These are phyloP conservation scores for Firmiana major DNA, from an alignment of 345 rosid genomes.

Conservation along the genomic window DNA sequence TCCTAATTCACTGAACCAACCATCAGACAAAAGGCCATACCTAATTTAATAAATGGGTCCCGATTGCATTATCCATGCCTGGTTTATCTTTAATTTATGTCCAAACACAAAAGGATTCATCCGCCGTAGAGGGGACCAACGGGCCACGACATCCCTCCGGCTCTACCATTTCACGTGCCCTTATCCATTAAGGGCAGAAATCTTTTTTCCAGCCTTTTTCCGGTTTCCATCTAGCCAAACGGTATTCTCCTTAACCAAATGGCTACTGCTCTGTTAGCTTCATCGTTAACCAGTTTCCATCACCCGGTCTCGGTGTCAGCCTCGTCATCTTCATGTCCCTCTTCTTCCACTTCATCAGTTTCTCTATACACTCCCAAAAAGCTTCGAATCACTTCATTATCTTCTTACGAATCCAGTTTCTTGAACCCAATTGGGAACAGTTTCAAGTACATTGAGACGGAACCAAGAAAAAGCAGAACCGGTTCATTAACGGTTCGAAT, in stretches of 20 bases:
- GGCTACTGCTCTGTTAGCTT: conserved; percentile 45
- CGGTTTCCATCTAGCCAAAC: conserved; percentile 15
- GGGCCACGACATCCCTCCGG: too few species aligned
- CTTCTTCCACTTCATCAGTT: conserved; percentile 33
- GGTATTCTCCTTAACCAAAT: conserved; percentile 14
- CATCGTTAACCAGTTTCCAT: conserved; percentile 35
- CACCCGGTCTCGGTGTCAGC: conserved; percentile 14
- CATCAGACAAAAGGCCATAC: background rate
- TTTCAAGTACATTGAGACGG: conserved; percentile 9
- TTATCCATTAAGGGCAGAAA: background rate
- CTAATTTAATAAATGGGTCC: background rate
- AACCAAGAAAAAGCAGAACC: conserved; percentile 8
- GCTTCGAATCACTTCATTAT: conserved; percentile 7
- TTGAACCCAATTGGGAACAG: conserved; percentile 24
- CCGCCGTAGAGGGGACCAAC: too few species aligned
- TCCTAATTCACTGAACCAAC: background rate
- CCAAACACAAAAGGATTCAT: too few species aligned
- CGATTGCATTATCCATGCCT: too few species aligned
- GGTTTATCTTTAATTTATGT: too few species aligned
- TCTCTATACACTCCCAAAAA: conserved; percentile 22
- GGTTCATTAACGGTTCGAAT: conserved; percentile 36
- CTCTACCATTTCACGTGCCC: too few species aligned
- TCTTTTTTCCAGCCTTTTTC: conserved; percentile 6
- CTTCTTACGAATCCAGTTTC: conserved; percentile 30
- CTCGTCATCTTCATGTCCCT: conserved; percentile 19